A percentile compares a stretch with the other conserved stretches of the same genome.
phyloP scores from a whole-genome alignment of 1,284 basidiomycete genomes.

The Puccinia novopanici region DNA sequence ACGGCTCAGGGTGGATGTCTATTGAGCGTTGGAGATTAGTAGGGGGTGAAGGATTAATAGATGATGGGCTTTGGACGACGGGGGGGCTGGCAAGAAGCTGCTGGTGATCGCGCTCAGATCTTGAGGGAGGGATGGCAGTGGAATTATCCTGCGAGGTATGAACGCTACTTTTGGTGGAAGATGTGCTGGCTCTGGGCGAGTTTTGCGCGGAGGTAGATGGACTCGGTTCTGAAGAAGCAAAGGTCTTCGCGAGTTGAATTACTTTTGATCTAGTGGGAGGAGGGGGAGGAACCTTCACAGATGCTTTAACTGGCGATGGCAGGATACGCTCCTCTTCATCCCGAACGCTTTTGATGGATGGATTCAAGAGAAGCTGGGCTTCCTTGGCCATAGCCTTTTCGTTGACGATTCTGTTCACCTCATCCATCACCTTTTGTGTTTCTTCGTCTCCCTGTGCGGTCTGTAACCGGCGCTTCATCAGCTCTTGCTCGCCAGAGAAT shows the following conservation, averaged over 20 bases:
- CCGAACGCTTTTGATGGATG: constrained; percentile 2
- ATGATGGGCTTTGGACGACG: too few relatives aligned
- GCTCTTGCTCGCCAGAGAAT: constrained; percentile 43
- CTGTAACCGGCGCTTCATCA: constrained; percentile 31
- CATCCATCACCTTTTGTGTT: constrained; percentile 34
- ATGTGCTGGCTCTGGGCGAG: neutral
- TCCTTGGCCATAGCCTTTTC: constrained; percentile 42
- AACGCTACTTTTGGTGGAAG: neutral
- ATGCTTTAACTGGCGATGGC: constrained; percentile 22
- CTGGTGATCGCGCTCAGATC: neutral
- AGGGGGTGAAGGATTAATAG: too few relatives aligned
- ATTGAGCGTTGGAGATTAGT: too few relatives aligned
- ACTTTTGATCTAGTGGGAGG: constrained; percentile 48
- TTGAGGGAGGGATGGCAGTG: constrained; percentile 3
- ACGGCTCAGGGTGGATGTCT: too few relatives aligned
- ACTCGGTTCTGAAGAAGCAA: constrained; percentile 13
- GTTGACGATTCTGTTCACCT: constrained; percentile 35
- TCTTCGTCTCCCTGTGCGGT: constrained; percentile 24
- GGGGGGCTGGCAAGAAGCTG: constrained; percentile 12
- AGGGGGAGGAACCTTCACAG: constrained; percentile 16
- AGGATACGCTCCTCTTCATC: neutral
- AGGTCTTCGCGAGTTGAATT: constrained; percentile 44
- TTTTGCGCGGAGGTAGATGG: constrained; percentile 2
- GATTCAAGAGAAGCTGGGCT: constrained; percentile 20
- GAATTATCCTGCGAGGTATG: neutral